These are phyloP conservation scores for Arthrobotrys conoides DNA, from an alignment of 2,329 filamentous ascomycete genomes.

Conservation along the genomic window DNA sequence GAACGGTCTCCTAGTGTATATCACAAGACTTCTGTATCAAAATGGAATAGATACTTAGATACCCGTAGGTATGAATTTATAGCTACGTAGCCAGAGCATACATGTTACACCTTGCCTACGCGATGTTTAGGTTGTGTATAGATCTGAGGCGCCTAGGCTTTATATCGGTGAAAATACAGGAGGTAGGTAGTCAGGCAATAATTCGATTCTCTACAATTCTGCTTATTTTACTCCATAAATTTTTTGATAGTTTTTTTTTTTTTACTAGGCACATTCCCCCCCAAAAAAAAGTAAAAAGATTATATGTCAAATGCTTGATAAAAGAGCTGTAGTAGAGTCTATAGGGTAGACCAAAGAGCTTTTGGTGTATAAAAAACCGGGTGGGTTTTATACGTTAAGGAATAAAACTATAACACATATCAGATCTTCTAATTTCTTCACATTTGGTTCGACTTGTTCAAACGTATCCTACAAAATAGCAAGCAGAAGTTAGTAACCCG, in stretches of 20 bases:
- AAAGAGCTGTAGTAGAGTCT: neutral
- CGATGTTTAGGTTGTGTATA: too few relatives aligned
- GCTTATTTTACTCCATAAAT: neutral
- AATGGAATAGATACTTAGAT: neutral
- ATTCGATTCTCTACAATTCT: too few relatives aligned
- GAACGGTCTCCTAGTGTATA: slow-evolving; percentile 5
- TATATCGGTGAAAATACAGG: too few relatives aligned
- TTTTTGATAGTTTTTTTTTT: neutral
- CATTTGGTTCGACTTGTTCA: slow-evolving; percentile 18
- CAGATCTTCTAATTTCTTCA: neutral
- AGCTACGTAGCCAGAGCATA: neutral
- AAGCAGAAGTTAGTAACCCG: neutral
- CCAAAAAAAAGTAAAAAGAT: neutral
- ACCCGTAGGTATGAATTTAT: too few relatives aligned
- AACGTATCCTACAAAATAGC: slow-evolving; percentile 39
- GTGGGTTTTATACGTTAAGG: neutral
- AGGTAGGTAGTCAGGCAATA: too few relatives aligned
- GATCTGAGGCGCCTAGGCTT: too few relatives aligned
- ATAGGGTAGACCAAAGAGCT: neutral
- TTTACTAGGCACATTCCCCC: neutral
- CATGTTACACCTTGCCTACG: too few relatives aligned
- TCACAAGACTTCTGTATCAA: slow-evolving; percentile 14
- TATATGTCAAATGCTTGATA: neutral
- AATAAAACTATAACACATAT: neutral
- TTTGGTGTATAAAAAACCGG: neutral